Evolutionary conservation across 2,329 filamentous ascomycete genomes (phyloP), one percentile per base, ranked within the genome.

Genomic region (Ophiostoma fasciatum): DNA sequence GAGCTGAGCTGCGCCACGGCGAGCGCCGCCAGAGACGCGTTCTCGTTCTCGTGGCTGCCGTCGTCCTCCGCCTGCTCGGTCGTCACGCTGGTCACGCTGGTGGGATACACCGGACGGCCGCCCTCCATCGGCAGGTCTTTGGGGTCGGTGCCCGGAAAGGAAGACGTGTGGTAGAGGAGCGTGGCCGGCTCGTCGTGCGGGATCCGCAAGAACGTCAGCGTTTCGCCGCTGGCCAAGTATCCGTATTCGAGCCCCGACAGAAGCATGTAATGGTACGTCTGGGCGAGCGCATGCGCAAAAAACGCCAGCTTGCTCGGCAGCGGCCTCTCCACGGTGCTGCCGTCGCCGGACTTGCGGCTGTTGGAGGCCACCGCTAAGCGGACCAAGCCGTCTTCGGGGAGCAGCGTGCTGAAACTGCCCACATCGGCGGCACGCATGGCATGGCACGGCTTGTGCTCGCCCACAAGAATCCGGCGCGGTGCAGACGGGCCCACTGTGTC

Each of bases 191-290:
- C 17, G 23, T 20, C 23, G 5, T 18, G 20, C 3, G 21, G 32
- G 20, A 34, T 13, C 23, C 23, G 22, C 6, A 34, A 17, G 18
- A 20, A 19, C 5, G 25, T 21, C n/a, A 34, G 17, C 23, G 25
- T 28, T 23, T 34, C 32, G 13, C 32, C 32, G 12, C 8, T 34
- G 15, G 21, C 22, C 23, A 34, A 8, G 25, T 34, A 34, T 2
- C 32, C 32, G n/a, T 26, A 34, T 12, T 34, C 32, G 15, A 28
- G 7, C 10, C 32, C 32, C 9, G 32, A 27, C 13, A 27, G 17
- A 14, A 34, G 12, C 14, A 34, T 34, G 14, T 34, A 34, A n/a
- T 34, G 32, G 32, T 27, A 34, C 13, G 32, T 19, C 14, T 34
- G 32, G 20, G 32, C 11, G 5, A 34, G 12, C 14, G 32, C 32